A percentile compares a stretch with the other conserved stretches of the same genome.
phyloP scores from a whole-genome alignment of 225 moss, liverwort and hornwort genomes.

The Pseudisothecium myosuroides region DNA sequence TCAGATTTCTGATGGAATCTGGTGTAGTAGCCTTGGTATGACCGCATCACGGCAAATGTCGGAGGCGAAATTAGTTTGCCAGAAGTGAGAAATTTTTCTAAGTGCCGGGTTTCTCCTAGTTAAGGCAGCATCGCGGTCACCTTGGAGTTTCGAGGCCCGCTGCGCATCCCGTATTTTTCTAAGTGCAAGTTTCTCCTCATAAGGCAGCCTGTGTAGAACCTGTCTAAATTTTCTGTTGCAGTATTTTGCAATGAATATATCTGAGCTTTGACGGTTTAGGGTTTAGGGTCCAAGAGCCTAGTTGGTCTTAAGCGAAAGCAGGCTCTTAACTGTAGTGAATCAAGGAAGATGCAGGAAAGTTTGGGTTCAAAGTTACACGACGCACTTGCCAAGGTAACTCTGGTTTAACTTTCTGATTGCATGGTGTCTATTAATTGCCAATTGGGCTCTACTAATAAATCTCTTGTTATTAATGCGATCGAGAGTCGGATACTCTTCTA shows the following conservation, averaged over 20 bases:
- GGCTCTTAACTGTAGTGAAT: neutral
- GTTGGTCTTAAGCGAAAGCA: conserved; percentile 30
- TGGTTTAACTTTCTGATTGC: neutral
- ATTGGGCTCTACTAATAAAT: neutral
- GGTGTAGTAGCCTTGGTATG: no score
- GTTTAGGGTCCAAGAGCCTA: neutral
- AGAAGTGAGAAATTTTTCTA: no score
- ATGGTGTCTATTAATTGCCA: neutral
- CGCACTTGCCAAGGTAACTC: conserved; percentile 58
- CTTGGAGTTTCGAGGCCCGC: no score
- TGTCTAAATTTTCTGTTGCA: neutral
- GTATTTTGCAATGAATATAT: neutral
- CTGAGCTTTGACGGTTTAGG: neutral
- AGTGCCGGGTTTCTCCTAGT: no score
- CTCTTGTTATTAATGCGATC: neutral
- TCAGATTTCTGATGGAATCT: no score
- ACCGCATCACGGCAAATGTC: no score
- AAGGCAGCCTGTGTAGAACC: no score
- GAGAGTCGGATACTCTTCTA: no score
- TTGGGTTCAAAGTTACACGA: conserved; percentile 58
- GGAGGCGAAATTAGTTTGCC: no score
- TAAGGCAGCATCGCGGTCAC: no score
- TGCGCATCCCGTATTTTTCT: no score
- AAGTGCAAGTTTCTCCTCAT: no score
- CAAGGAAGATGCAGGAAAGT: conserved; percentile 12